Percentiles rank a stretch among this genome's conserved stretches.
Evolutionary conservation across 805 yeast species (phyloP).

Genomic region (Candida berthetii): DNA sequence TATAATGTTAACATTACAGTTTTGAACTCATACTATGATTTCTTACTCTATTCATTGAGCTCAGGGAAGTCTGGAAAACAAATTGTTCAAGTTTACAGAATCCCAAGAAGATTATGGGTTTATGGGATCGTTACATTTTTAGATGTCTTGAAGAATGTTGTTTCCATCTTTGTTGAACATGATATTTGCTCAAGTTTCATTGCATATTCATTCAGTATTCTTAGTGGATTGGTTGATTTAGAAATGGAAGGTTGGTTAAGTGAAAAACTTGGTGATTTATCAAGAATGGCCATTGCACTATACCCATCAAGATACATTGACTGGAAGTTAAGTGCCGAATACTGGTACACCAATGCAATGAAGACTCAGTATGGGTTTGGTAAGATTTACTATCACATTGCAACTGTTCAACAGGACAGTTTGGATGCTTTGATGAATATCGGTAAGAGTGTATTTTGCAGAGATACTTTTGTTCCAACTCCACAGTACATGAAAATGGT

Average conservation of each 20-base stretch:
- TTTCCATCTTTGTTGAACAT: slow-evolving; percentile 68
- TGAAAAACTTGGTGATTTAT: slow-evolving; percentile 79
- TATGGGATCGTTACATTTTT: slow-evolving; percentile 78
- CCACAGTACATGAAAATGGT: slow-evolving; percentile 72
- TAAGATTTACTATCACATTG: slow-evolving; percentile 79
- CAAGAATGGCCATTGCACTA: slow-evolving; percentile 83
- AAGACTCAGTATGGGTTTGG: slow-evolving; percentile 78
- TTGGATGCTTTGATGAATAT: slow-evolving; percentile 74
- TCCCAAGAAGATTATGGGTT: slow-evolving; percentile 79
- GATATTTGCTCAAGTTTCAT: slow-evolving; percentile 74
- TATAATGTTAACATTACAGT: slow-evolving; percentile 62
- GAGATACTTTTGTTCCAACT: slow-evolving; percentile 82
- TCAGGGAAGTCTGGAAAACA: slow-evolving; percentile 76
- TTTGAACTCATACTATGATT: slow-evolving; percentile 67
- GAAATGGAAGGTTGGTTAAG: slow-evolving; percentile 48
- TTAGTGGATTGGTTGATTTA: slow-evolving; percentile 32
- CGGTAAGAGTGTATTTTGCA: slow-evolving; percentile 73
- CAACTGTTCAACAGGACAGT: slow-evolving; percentile 70
- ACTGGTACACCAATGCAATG: slow-evolving; percentile 76
- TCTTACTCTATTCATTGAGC: slow-evolving; percentile 61
- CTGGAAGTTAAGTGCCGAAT: slow-evolving; percentile 79
- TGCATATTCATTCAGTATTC: slow-evolving; percentile 56
- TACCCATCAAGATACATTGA: slow-evolving; percentile 76
- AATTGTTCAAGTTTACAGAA: slow-evolving; percentile 69
- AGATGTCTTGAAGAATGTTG: slow-evolving; percentile 70